Base-by-base conservation (phyloP, 164 flowering plant genomes). In the Berberis thunbergii region DNA sequence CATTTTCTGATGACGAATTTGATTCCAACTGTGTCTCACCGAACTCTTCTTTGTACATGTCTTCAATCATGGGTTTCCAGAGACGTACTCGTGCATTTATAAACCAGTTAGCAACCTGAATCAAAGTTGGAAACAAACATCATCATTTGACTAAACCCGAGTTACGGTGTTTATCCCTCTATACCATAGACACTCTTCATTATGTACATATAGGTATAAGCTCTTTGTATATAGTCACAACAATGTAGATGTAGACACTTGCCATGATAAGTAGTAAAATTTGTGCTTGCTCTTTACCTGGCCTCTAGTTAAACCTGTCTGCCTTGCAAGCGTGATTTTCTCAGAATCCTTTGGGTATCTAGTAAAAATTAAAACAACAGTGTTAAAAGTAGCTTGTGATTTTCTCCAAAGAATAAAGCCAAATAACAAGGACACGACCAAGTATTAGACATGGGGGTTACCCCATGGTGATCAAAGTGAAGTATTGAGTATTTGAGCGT, bases 61-160 rank as follows among this genome's bases (percentile, higher is more conserved):
- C 98, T 73, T 92, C 96, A 3, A 92, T 93, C 98, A 92, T 89
- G 42, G 98, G 96, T 79, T 92, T 92, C 98, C 98, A 92, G 43
- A 92, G 92, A 43, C 98, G 86, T 57, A 92, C 98, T 4, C 98
- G 80, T 42, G 96, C 96, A 77, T 92, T 89, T 64, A 92, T 92
- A 75, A 89, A 92, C 98, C 98, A 92, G 73, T 92, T 92, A 49
- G 98, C 89, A 12, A 92, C 98, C 98, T 92, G 74, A 76, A 48
- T 7, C 48, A 66, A 52, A 52, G 26, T 26, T 26, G 26, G 26
- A 26, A 26, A 26, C 26, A 64, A 49, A 57, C 13, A 66, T 2
- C n/a, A 9, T 10, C 7, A 52, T 52, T 3, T 7, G 3, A 26
- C 26, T 26, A 26, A 26, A 26, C 26, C 26, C 26, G 26, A 26